Percentiles rank a stretch among this genome's conserved stretches.
Evolutionary conservation across 208 protist genomes (phyloP).

Genomic region (Crithidia brevicula): DNA sequence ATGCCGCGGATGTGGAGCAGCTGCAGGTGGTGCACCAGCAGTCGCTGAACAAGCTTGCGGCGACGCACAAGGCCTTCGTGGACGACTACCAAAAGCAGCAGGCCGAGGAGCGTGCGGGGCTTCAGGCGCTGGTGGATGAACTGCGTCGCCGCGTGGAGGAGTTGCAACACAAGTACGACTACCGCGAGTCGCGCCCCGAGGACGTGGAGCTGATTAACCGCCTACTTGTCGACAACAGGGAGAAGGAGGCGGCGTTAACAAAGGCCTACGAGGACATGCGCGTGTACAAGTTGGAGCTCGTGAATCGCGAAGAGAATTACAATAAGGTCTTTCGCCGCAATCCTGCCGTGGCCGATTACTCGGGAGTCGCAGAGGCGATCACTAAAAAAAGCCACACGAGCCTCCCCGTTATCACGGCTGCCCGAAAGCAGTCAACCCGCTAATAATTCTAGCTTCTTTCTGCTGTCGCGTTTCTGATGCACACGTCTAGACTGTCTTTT

Average conservation of each 20-base stretch:
- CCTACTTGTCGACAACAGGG: conserved; percentile 75
- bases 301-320: conserved; percentile 96
- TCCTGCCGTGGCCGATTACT: conserved; percentile 53
- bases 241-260: conserved; percentile 71
- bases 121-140: conserved; percentile 44
- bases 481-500: background rate
- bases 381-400: conserved; percentile 4
- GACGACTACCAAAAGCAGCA: conserved; percentile 62
- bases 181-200: conserved; percentile 89
- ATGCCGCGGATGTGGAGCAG: conserved; percentile 33
- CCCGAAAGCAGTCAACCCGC: conserved; percentile 21
- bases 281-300: conserved; percentile 94
- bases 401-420: conserved; percentile 12
- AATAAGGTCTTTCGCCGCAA: conserved; percentile 92
- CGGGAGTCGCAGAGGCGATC: conserved; percentile 14
- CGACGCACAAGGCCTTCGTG: conserved; percentile 47
- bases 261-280: conserved; percentile 92
- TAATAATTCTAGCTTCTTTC: background rate
- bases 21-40: conserved; percentile 33
- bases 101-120: conserved; percentile 35
- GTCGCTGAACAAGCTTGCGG: conserved; percentile 36
- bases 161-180: conserved; percentile 90
- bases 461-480: background rate
- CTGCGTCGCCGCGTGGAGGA: conserved; percentile 53
- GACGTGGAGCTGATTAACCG: conserved; percentile 91